Base-by-base conservation (phyloP, 345 rosid genomes). In the Physaria fendleri region DNA sequence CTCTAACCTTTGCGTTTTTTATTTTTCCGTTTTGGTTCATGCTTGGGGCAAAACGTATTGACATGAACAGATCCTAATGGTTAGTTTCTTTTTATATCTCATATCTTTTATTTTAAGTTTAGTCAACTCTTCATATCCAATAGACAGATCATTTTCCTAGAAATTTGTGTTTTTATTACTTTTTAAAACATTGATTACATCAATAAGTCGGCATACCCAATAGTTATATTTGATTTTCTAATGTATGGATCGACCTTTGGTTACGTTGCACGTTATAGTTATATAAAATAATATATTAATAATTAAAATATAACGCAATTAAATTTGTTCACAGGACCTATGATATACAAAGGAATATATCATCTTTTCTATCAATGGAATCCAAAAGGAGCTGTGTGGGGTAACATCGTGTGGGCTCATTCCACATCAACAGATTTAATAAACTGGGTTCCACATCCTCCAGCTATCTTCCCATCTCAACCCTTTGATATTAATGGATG, bases 361-460 rank as follows among this genome's bases (percentile, higher is more conserved):
- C 95, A 87, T 58, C 32, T 87, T 13, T 83, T 83, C 77, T 87
- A 87, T 71, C 90, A 87, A 71, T 82, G 74, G 68, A 87, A 87
- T 45, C 88, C 95, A 0, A 77, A 80, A 35, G 84, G 81, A n/a
- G 78, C 81, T 6, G 76, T 72, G 47, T 84, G 88, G 95, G 88
- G 84, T 25, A 77, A 82, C 75, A 81, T 81, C 0, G 90, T 90
- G 8, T 87, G 93, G 95, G 97, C 78, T 38, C 97, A 90, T 49
- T 83, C 97, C 5, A 85, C 90, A 30, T 90, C 95, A 11, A 73
- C 50, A 17, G 91, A 90, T 29, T 80, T 86, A 14, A 65, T 87
- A 2, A 81, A 82, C 62, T 90, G 95, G 93, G 57, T 30, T 37
- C 81, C 90, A 23, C 93, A 77, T n/a, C 54, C 57, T 18, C 67